phyloP scores from a whole-genome alignment of 2,329 filamentous ascomycete genomes.

The Lasiodiplodia theobromae region DNA sequence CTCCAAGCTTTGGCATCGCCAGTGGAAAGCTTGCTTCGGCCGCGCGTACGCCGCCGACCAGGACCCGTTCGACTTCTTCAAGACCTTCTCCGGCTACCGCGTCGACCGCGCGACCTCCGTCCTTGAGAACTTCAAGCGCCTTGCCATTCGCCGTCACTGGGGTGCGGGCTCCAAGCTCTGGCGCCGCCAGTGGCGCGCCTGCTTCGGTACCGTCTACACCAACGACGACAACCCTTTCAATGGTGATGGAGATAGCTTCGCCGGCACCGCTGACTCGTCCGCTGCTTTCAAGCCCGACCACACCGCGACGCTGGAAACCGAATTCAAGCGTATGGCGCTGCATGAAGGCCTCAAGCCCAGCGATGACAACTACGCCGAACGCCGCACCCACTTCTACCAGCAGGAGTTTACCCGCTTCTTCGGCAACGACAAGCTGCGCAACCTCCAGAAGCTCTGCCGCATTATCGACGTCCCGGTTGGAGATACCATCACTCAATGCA shows the following conservation, averaged over 20 bases:
- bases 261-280: too few species aligned
- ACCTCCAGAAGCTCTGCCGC: conserved; percentile 39
- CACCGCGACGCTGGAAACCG: not conserved
- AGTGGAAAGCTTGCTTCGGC: conserved; percentile 36
- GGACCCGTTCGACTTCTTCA: conserved; percentile 16
- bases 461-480: conserved; percentile 36
- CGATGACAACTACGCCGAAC: not conserved
- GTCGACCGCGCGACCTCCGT: not conserved
- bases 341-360: not conserved
- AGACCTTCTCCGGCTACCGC: not conserved
- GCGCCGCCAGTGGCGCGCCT: conserved; percentile 34
- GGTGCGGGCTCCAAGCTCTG: conserved; percentile 18
- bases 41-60: not conserved
- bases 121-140: conserved; percentile 21
- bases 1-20: conserved; percentile 29
- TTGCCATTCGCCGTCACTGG: not conserved
- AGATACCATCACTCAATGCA: conserved; percentile 38
- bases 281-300: not conserved
- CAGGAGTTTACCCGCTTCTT: conserved; percentile 35
- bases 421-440: conserved; percentile 34
- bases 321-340: not conserved
- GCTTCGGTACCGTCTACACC: conserved; percentile 30
- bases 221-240: not conserved
- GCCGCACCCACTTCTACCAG: conserved; percentile 14
- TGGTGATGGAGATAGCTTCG: not conserved